Evolutionary conservation across 2,329 filamentous ascomycete species (phyloP), one percentile per base, ranked within the genome.

Genomic region (Coniochaeta pulveracea): DNA sequence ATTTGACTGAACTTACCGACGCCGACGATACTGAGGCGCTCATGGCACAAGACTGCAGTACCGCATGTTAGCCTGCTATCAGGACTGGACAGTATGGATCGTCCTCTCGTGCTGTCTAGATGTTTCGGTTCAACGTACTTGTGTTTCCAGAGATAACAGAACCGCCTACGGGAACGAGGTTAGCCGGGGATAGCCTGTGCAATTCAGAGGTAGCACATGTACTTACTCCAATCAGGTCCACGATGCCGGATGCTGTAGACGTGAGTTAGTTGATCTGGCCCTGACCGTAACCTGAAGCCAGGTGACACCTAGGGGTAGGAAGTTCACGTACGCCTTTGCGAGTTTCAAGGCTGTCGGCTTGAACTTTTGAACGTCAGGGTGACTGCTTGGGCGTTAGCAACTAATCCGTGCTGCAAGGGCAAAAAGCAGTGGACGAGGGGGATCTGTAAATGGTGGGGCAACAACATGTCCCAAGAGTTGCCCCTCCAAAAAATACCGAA

Each of bases 161-260:
- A 59, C 91, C 91, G 56, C 86, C 84, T 91, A 49, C 49, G 33
- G 27, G 37, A 35, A 24, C 21, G 37, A 23, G 27, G 39, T 51
- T 42, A 48, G 43, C 39, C 40, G 44, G 43, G 46, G 41, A 55
- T 48, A 52, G 47, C 48, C 46, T 44, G 44, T 35, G 35, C 40
- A 40, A 44, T 37, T 43, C 36, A 41, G 31, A 37, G 24, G 35
- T 25, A 23, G 19, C 33, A 29, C 39, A 37, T 42, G 32, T 40
- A 75, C 83, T 80, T 68, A 91, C 85, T 94, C 91, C 91, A 98
- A 69, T 98, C 91, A 51, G 91, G 91, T 49, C 91, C 91, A 61
- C 91, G 80, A 64, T 98, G 91, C 50, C 93, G 86, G 55, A 95
- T 75, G 56, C 85, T 93, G 57, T 48, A 46, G 43, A 50, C 42